Base-by-base conservation (phyloP, 2,329 filamentous ascomycete species). In the Epichloe gansuensis region DNA sequence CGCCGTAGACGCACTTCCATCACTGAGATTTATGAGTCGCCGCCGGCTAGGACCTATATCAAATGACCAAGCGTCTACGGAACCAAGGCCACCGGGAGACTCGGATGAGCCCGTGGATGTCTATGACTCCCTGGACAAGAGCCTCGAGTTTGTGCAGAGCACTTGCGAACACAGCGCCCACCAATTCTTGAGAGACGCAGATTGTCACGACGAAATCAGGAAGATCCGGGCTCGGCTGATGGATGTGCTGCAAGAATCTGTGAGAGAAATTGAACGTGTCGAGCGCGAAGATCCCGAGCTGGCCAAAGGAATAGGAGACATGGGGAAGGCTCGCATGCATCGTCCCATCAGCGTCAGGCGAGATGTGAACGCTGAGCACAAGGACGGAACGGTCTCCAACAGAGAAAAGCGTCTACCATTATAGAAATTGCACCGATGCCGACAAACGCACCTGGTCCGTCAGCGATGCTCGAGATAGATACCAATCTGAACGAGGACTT, bases 151-250 rank as follows among this genome's bases (percentile, higher is more conserved):
- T 57, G 86, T 88, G 5, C 89, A 95, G 65, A 78, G 77, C 52
- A 80, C 90, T 60, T 94, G 88, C 65, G 91, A 96, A 69, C 83
- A 83, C 51, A 91, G 86, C 3, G 91, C 91, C 0, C 90, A 95
- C 63, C 88, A 94, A 62, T 89, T 93, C 56, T 74, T 96, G n/a
- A 82, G 91, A 25, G 86, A 90, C 51, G 91, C 90, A 11, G 85
- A 93, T 62, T 95, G 91, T 67, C 77, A 74, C n/a, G 77, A 81
- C 17, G 88, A 95, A 66, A 77, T 95, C 41, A 73, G 75, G 28
- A 83, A 81, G 46, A 85, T 91, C 51, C 80, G 82, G 62, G 73
- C 75, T 53, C 80, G 81, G 15, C 77, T 94, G 44, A 69, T 70
- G 8, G 76, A 83, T 52, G 81, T 89, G 1, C 73, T 82, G 49